A percentile compares a stretch with the other conserved stretches of the same genome.
Evolutionary conservation across 164 flowering plant species (phyloP).

Genomic region (Aristolochia contorta): DNA sequence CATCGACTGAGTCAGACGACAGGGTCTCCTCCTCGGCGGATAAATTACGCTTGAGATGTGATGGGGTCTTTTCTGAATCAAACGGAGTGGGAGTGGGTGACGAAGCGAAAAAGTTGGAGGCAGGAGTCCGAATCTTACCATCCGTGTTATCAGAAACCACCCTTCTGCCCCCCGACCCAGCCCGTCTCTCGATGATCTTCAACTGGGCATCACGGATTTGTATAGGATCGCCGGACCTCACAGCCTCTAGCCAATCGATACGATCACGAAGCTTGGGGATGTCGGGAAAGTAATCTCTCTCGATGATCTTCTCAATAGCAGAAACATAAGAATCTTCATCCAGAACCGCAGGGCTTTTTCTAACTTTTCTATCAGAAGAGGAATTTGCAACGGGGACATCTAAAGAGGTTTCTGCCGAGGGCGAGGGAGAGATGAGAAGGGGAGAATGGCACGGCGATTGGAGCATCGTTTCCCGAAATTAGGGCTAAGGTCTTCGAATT

Average conservation of each 20-base stretch:
- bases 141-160: conserved; percentile 9
- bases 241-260: conserved; percentile 81
- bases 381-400: conserved; percentile 10
- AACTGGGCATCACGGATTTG: conserved; percentile 84
- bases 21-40: conserved; percentile 1
- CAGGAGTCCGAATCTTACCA: conserved; percentile 40
- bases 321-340: conserved; percentile 84
- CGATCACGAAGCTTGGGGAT: conserved; percentile 84
- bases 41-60: not conserved
- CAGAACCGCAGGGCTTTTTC: conserved; percentile 30
- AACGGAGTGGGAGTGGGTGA: conserved; percentile 28
- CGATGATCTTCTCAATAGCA: conserved; percentile 78
- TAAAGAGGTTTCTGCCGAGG: conserved; percentile 23
- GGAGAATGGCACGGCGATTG: conserved; percentile 91
- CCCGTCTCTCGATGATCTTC: conserved; percentile 82
- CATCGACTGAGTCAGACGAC: conserved; percentile 19
- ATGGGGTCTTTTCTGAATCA: conserved; percentile 36
- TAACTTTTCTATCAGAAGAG: conserved; percentile 8
- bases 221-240: conserved; percentile 60
- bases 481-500: too few relatives aligned
- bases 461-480: conserved; percentile 38
- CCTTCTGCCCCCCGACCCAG: conserved; percentile 12
- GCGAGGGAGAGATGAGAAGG: conserved; percentile 45
- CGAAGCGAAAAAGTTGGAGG: conserved; percentile 25
- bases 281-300: conserved; percentile 91